phyloP scores from a whole-genome alignment of 768 basidiomycete genomes.

The Lentinula edodes region DNA sequence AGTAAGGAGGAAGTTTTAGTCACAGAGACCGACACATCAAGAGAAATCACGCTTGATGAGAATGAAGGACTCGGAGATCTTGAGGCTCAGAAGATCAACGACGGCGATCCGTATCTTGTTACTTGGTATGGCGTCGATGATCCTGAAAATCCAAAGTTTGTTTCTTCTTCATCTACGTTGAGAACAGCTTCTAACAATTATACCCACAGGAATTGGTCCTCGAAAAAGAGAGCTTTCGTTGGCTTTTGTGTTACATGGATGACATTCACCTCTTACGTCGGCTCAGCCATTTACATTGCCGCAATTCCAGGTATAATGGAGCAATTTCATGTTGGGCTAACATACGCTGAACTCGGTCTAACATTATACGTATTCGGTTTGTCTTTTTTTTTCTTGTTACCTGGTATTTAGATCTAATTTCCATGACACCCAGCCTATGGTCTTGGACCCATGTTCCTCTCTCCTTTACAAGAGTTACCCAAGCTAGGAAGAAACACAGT shows the following conservation, averaged over 20 bases:
- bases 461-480: conserved; percentile 27
- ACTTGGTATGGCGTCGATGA: conserved; percentile 22
- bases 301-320: conserved; percentile 19
- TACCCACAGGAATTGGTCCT: conserved; percentile 23
- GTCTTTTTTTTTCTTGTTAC: not conserved
- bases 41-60: conserved; percentile 5
- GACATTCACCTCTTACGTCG: conserved; percentile 28
- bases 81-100: not conserved
- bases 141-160: conserved; percentile 20
- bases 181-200: conserved; percentile 1
- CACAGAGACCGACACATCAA: not conserved
- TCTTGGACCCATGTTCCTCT: conserved; percentile 22
- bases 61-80: conserved; percentile 1
- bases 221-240: conserved; percentile 21
- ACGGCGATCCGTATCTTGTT: conserved; percentile 18
- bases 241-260: conserved; percentile 26
- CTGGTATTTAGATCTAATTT: not conserved
- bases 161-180: not conserved
- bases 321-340: conserved; percentile 21
- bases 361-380: conserved; percentile 21
- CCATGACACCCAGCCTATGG: conserved; percentile 8
- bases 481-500: conserved; percentile 24
- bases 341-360: conserved; percentile 23
- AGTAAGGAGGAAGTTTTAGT: conserved; percentile 2
- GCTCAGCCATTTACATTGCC: conserved; percentile 26